Percentiles rank a stretch among this genome's conserved stretches.
These are phyloP conservation scores for Silene vulgaris DNA, from an alignment of 179 eudicot genomes.

Conservation along the genomic window DNA sequence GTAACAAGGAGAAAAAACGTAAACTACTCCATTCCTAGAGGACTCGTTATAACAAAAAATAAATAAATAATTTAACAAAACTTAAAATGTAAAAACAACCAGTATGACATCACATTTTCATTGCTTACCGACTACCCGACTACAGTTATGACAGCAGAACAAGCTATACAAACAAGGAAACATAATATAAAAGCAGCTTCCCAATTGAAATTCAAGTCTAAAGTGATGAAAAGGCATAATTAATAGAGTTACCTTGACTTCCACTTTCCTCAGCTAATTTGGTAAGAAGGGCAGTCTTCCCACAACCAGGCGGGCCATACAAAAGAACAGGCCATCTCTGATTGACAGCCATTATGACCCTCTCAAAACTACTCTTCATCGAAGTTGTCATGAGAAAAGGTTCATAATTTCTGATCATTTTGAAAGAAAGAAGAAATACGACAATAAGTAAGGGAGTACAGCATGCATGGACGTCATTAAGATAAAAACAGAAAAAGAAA, in stretches of 20 bases:
- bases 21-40: too few species aligned
- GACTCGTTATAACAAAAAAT: too few species aligned
- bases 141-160: too few species aligned
- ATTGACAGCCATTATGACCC: constrained; percentile 71
- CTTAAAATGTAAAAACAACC: too few species aligned
- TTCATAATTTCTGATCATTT: constrained; percentile 25
- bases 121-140: too few species aligned
- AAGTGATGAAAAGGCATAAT: neutral
- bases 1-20: too few species aligned
- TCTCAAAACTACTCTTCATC: constrained; percentile 64
- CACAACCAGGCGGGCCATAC: constrained; percentile 87
- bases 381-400: constrained; percentile 74
- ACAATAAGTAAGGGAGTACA: neutral
- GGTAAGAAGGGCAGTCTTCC: constrained; percentile 74
- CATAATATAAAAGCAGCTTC: too few species aligned
- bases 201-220: neutral
- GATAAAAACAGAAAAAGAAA: neutral
- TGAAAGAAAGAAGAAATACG: constrained; percentile 16
- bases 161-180: too few species aligned
- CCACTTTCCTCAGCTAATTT: constrained; percentile 62
- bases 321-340: constrained; percentile 98
- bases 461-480: constrained; percentile 1
- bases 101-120: too few species aligned
- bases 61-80: too few species aligned
- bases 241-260: constrained; percentile 47